Percentiles rank a stretch among this genome's conserved stretches.
phyloP scores from a whole-genome alignment of 352 stramenopile genomes.

The Pythium myriotylum region DNA sequence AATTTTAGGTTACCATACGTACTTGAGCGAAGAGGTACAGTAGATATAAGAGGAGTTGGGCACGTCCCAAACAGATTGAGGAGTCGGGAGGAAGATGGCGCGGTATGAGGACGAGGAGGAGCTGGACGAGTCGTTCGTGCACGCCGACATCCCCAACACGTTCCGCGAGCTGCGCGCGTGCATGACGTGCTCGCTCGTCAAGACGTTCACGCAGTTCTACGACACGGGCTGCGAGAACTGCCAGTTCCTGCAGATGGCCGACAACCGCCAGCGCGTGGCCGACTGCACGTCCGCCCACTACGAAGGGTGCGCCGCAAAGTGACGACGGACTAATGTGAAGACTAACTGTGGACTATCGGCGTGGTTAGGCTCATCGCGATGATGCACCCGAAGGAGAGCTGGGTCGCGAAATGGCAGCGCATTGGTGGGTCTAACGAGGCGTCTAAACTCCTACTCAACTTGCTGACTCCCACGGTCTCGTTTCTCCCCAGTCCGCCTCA shows the following conservation, averaged over 20 bases:
- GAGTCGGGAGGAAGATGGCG: conserved; percentile 34
- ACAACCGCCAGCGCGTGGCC: conserved; percentile 87
- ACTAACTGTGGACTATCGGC: too few species aligned
- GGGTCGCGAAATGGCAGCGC: conserved; percentile 89
- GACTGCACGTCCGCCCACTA: conserved; percentile 90
- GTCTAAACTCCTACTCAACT: not conserved
- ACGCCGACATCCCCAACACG: conserved; percentile 88
- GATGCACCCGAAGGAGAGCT: conserved; percentile 90
- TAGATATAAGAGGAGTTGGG: too few species aligned
- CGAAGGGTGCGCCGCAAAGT: conserved; percentile 56
- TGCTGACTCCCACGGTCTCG: not conserved
- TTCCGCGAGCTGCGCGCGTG: conserved; percentile 88
- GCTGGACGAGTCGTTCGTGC: conserved; percentile 72
- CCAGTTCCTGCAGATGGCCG: conserved; percentile 87
- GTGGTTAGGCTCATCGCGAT: conserved; percentile 83
- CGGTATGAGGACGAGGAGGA: conserved; percentile 85
- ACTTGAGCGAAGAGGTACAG: not conserved
- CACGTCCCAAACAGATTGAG: too few species aligned
- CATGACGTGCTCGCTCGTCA: conserved; percentile 89
- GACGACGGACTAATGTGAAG: too few species aligned
- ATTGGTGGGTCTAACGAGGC: conserved; percentile 53
- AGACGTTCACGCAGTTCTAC: conserved; percentile 92
- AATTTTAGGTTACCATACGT: not conserved
- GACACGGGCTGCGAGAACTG: conserved; percentile 91
- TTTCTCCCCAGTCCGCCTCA: conserved; percentile 53